Evolutionary conservation across 306 rosid species (phyloP).

Genomic region (Quercus rubra): DNA sequence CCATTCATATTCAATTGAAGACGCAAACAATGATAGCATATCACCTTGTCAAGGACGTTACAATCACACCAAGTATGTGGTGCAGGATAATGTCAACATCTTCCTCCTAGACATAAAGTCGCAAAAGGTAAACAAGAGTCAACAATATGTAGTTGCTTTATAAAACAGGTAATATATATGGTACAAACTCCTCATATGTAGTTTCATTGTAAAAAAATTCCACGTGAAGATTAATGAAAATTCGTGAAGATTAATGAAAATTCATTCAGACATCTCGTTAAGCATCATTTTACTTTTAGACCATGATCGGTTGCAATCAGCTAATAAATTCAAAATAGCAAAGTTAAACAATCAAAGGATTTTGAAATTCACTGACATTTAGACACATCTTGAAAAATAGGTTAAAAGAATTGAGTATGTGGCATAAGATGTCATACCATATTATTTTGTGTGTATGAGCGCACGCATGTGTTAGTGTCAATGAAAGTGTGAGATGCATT

Average conservation of each 20-base stretch:
- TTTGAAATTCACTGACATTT: background rate
- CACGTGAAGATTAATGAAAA: background rate
- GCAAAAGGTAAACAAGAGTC: constrained; percentile 11
- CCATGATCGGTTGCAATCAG: background rate
- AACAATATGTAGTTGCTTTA: background rate
- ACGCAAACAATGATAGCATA: constrained; percentile 1
- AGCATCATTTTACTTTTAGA: background rate
- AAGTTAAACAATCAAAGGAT: background rate
- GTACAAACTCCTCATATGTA: background rate
- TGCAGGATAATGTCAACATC: constrained; percentile 77
- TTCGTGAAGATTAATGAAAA: background rate
- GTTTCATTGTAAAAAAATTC: background rate
- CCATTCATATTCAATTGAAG: constrained; percentile 10
- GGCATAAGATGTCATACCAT: no score
- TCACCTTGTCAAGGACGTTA: constrained; percentile 48
- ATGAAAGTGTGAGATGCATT: no score
- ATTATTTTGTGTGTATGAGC: no score
- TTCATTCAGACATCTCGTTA: background rate
- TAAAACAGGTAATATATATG: background rate
- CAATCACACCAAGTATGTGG: constrained; percentile 61
- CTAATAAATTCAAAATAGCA: background rate
- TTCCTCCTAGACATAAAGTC: constrained; percentile 62
- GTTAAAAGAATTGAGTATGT: no score
- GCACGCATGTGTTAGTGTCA: no score
- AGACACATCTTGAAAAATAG: background rate